Conservation (phyloP, 192 early-diverging fungal species). For the Entomortierella parvispora region DNA sequence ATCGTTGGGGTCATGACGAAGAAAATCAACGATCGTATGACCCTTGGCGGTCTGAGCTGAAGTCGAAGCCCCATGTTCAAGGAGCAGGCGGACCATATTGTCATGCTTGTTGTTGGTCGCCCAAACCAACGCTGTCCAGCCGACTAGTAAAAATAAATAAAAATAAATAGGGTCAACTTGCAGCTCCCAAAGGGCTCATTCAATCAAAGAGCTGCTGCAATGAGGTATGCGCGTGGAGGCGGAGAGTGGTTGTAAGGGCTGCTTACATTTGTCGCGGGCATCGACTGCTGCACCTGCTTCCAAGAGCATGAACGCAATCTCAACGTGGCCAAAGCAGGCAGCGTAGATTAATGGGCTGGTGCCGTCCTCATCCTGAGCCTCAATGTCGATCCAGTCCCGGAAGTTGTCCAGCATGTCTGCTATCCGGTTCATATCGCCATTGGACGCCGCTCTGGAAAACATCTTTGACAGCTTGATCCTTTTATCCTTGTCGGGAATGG, state of each 20-base stretch:
- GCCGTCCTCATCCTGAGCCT: constrained; percentile 88
- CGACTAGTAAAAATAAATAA: constrained; percentile 56
- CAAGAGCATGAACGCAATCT: constrained; percentile 76
- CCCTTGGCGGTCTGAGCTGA: constrained; percentile 74
- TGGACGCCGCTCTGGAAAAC: constrained; percentile 76
- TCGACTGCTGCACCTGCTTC: constrained; percentile 80
- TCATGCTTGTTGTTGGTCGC: constrained; percentile 85
- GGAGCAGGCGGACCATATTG: constrained; percentile 74
- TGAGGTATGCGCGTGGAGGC: no score
- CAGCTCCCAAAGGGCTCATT: not conserved
- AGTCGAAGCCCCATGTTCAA: constrained; percentile 83
- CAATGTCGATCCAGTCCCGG: constrained; percentile 74
- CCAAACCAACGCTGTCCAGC: constrained; percentile 94
- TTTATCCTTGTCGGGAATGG: constrained; percentile 64
- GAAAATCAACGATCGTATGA: constrained; percentile 79
- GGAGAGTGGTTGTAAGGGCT: no score
- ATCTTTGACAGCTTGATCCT: constrained; percentile 66
- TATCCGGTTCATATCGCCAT: constrained; percentile 76
- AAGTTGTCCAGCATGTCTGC: constrained; percentile 67
- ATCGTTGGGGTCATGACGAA: constrained; percentile 61
- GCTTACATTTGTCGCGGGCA: constrained; percentile 82
- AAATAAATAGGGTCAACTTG: no score
- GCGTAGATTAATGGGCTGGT: constrained; percentile 89
- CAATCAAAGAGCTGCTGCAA: no score
- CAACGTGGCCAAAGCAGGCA: constrained; percentile 84